These are phyloP conservation scores for Neurospora sp. DNA, from an alignment of 495 filamentous ascomycete genomes.

Conservation along the genomic window DNA sequence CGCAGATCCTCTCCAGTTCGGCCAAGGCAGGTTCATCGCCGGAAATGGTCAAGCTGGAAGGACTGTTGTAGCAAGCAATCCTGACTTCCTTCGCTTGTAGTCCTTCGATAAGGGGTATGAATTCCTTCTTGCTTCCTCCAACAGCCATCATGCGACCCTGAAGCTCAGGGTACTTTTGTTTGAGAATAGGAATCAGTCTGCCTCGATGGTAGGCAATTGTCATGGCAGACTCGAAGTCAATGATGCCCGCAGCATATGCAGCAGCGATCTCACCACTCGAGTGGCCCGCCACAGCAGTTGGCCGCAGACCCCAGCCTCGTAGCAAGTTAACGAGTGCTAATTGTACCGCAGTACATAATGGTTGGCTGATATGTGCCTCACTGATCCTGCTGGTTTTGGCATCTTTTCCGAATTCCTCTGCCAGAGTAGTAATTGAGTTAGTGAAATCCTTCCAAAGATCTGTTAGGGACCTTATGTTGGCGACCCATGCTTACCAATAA, in stretches of 20 bases:
- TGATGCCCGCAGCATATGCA: constrained; percentile 34
- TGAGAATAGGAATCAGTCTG: constrained; percentile 23
- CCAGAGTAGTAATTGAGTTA: background rate
- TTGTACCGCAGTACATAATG: constrained; percentile 40
- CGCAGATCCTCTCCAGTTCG: constrained; percentile 35
- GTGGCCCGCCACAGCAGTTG: constrained; percentile 46
- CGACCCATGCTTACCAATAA: constrained; percentile 10
- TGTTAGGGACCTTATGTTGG: background rate
- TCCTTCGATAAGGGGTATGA: constrained; percentile 26
- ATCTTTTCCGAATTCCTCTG: constrained; percentile 18
- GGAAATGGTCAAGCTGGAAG: constrained; percentile 49
- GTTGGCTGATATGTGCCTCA: constrained; percentile 36
- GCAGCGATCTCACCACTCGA: constrained; percentile 54
- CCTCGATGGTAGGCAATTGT: constrained; percentile 39
- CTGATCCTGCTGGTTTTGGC: constrained; percentile 34
- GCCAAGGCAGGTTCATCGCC: constrained; percentile 41
- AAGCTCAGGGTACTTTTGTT: constrained; percentile 19
- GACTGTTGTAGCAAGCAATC: constrained; percentile 50
- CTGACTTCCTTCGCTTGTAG: constrained; percentile 28
- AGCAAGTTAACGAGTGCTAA: constrained; percentile 45
- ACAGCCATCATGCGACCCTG: constrained; percentile 42
- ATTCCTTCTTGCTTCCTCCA: constrained; percentile 33
- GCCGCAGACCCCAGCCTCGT: constrained; percentile 39
- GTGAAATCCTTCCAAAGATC: background rate
- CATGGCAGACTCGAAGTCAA: constrained; percentile 43